These are phyloP conservation scores for Fusarium albosuccineum DNA, from an alignment of 2,329 filamentous ascomycete genomes.

Conservation along the genomic window DNA sequence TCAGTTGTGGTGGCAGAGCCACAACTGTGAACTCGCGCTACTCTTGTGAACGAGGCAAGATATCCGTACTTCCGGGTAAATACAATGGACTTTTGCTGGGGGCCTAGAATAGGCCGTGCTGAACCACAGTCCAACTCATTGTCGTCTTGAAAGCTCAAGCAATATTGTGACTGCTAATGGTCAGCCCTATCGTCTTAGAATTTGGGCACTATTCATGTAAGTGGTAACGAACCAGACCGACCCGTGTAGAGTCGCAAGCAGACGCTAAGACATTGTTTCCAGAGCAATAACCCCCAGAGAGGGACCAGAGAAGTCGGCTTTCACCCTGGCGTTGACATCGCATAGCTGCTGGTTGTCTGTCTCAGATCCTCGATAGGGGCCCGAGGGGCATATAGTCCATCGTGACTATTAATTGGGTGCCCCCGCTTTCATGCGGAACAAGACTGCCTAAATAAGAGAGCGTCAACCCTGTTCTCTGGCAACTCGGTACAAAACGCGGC, in stretches of 20 bases:
- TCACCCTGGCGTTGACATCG: background rate
- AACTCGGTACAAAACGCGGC: background rate
- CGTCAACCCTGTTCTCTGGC: background rate
- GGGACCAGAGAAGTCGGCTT: background rate
- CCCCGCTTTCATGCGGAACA: background rate
- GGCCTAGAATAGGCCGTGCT: background rate
- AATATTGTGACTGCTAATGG: background rate
- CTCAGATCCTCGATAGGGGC: background rate
- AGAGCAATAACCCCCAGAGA: background rate
- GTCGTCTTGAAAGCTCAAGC: background rate
- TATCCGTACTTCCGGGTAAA: background rate
- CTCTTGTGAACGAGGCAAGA: too few species aligned
- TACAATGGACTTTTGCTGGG: background rate
- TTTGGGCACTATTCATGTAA: background rate
- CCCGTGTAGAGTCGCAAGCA: background rate
- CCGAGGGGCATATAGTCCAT: background rate
- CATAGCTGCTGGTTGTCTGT: background rate
- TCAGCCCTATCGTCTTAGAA: background rate
- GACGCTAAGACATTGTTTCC: background rate
- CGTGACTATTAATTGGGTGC: background rate
- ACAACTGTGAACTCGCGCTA: background rate
- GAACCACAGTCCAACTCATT: background rate
- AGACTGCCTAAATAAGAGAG: background rate
- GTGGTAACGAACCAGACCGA: background rate
- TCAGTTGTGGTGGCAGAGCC: background rate